Evolutionary conservation across 2,329 filamentous ascomycete species (phyloP).

Genomic region (Ascochyta clinopodiicola): DNA sequence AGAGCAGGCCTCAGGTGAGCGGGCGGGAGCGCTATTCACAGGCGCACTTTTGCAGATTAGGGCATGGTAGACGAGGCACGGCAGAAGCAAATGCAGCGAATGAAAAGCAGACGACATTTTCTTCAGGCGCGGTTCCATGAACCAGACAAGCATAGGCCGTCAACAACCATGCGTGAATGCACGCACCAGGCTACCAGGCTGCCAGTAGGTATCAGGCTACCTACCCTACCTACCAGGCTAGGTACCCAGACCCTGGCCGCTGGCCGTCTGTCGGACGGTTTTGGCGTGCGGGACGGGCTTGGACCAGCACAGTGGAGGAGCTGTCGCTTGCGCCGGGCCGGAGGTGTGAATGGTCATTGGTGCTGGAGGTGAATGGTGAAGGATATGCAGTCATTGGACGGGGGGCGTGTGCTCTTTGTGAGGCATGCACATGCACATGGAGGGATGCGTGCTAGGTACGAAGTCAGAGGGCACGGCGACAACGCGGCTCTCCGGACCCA

Average conservation of each 20-base stretch:
- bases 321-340: constrained; percentile 47
- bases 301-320: constrained; percentile 46
- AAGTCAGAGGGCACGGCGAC: neutral
- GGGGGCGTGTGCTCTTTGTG: constrained; percentile 13
- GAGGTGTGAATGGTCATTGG: constrained; percentile 24
- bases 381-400: constrained; percentile 12
- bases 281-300: constrained; percentile 50
- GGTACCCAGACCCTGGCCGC: constrained; percentile 39
- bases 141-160: constrained; percentile 40
- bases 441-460: too few relatives aligned
- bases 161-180: constrained; percentile 44
- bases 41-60: constrained; percentile 46
- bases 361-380: constrained; percentile 9
- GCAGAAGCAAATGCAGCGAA: constrained; percentile 46
- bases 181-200: constrained; percentile 26
- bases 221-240: neutral
- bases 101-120: constrained; percentile 46
- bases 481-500: constrained; percentile 47
- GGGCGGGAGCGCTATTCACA: constrained; percentile 45
- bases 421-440: neutral
- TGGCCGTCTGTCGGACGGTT: constrained; percentile 43
- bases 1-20: constrained; percentile 47
- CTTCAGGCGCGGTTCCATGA: constrained; percentile 41
- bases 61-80: constrained; percentile 50
- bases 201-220: neutral